Base-by-base conservation (phyloP, 2,329 filamentous ascomycete genomes). In the Cercospora sp. region DNA sequence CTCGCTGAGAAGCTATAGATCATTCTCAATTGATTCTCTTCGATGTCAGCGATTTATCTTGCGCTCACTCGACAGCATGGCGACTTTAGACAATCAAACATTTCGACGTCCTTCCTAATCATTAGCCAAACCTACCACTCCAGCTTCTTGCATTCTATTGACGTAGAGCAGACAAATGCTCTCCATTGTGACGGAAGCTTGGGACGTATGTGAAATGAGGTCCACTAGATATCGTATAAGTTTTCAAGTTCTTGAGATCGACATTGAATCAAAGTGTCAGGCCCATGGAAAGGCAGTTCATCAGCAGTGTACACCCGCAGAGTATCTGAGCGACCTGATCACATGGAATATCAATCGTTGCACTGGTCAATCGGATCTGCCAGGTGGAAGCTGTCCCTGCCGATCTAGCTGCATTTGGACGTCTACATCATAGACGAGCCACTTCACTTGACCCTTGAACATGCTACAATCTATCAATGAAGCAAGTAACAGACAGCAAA, bases 1-100 rank as follows among this genome's bases (percentile, higher is more conserved):
- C 82, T 99, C 57, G 89, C 89, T 12, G 85, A 87, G 70, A 86
- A 87, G 70, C 77, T 93, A 61, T 78, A 66, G 63, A 16, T 28
- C 12, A 24, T 24, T 30, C 4, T 58, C 1, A 30, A n/a, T 28
- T 7, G 12, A 55, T 5, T 8, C 5, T 12, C 18, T 10, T 24
- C 45, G 6, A 49, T 49, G 9, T 18, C 9, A 21, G 8, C 45
- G n/a, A 13, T 24, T 49, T 24, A 12, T 26, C 12, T 13, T 26
- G 21, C 13, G 1, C 26, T 3, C 13, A 3, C 3, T 55, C 18
- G 18, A 49, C n/a, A 5, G 8, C 18, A 26, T 16, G 24, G 13
- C 6, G 21, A 24, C 24, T 28, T 53, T n/a, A 16, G 10, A 26
- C 24, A 28, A 24, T 9, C 49, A 53, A 26, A n/a, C 3, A n/a